phyloP scores from a whole-genome alignment of 306 rosid species.

The Ammopiptanthus mongolicus region DNA sequence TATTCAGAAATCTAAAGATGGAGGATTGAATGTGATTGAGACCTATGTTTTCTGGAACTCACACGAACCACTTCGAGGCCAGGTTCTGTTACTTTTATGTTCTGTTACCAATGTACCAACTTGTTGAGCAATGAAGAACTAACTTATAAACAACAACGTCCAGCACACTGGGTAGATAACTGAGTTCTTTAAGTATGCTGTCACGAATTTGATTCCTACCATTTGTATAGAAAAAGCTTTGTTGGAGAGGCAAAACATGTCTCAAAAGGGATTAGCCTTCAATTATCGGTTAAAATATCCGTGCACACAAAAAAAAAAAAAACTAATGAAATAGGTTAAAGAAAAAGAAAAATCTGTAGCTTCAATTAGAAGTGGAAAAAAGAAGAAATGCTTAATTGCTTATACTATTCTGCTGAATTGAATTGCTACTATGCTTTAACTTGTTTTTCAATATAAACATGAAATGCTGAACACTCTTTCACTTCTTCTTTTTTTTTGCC shows the following conservation, averaged over 20 bases:
- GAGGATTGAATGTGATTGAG: constrained; percentile 93
- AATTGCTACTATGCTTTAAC: not conserved
- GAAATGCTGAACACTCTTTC: not conserved
- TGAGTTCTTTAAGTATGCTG: no score
- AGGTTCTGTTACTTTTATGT: constrained; percentile 39
- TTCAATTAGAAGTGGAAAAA: not conserved
- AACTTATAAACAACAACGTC: no score
- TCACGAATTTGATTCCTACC: no score
- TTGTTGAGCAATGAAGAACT: not conserved
- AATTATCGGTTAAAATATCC: no score
- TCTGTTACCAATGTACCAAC: not conserved
- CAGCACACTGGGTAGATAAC: no score
- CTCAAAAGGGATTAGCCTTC: no score
- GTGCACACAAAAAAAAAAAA: no score
- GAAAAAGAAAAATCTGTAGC: not conserved
- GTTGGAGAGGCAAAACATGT: no score
- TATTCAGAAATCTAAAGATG: constrained; percentile 86
- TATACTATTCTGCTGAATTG: not conserved
- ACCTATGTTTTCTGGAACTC: constrained; percentile 93
- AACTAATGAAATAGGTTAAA: not conserved
- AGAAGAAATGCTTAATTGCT: not conserved
- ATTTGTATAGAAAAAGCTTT: no score
- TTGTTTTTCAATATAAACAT: not conserved
- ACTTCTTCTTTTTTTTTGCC: no score
- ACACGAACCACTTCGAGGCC: constrained; percentile 78